Evolutionary conservation across 108 stramenopile genomes (phyloP).

Genomic region (Fragilariopsis cylindrus): DNA sequence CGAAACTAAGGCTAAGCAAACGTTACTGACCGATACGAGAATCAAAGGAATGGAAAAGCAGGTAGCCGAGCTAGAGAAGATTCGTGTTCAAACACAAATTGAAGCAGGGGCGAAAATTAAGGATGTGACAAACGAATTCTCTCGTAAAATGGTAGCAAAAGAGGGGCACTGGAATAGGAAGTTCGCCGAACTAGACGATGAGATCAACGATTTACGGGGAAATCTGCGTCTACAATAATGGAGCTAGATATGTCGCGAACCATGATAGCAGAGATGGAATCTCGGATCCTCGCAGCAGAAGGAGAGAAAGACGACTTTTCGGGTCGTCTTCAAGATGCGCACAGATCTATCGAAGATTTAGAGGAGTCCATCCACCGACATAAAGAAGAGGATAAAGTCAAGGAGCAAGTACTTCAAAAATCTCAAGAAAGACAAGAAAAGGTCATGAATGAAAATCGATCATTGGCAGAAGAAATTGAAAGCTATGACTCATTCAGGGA

Average conservation of each 20-base stretch:
- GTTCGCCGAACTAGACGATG: constrained; percentile 12
- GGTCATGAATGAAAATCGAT: background rate
- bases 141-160: background rate
- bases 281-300: constrained; percentile 1
- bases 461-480: constrained; percentile 4
- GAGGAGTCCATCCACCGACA: background rate
- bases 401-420: background rate
- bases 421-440: background rate
- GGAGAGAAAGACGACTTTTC: constrained; percentile 7
- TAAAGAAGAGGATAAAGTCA: constrained; percentile 3
- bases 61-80: constrained; percentile 8
- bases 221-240: background rate
- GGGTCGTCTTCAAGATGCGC: background rate
- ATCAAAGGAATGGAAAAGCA: constrained; percentile 3
- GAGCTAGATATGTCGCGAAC: constrained; percentile 27
- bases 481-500: constrained; percentile 14
- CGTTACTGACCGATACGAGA: background rate
- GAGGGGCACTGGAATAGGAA: background rate
- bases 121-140: background rate
- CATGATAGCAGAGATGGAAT: constrained; percentile 18
- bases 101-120: background rate
- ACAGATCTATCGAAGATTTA: constrained; percentile 9
- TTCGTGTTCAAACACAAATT: background rate
- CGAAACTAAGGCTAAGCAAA: constrained; percentile 1
- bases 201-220: constrained; percentile 5